Conservation (phyloP, 2,329 filamentous ascomycete genomes). For the Parastagonospora avenae region DNA sequence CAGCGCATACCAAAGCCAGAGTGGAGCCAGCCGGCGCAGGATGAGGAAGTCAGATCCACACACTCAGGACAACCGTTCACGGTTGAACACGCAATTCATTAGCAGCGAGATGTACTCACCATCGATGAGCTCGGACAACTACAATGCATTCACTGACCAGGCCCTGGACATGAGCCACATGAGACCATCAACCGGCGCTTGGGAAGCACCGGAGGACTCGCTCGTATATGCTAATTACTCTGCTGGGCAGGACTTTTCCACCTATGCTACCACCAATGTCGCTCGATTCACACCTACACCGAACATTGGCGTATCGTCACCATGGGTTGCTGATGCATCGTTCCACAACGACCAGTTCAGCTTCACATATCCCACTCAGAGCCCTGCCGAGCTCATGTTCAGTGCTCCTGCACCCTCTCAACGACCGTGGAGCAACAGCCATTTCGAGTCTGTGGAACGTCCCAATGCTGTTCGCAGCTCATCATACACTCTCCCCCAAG, state of each 20-base stretch:
- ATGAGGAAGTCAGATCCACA: constrained; percentile 32
- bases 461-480: constrained; percentile 28
- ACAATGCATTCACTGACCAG: constrained; percentile 36
- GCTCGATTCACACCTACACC: constrained; percentile 28
- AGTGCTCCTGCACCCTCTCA: constrained; percentile 20
- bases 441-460: constrained; percentile 27
- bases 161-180: constrained; percentile 43
- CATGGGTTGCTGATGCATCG: constrained; percentile 34
- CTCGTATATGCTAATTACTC: constrained; percentile 46
- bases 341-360: constrained; percentile 33
- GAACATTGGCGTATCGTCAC: constrained; percentile 21
- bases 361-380: constrained; percentile 31
- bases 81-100: constrained; percentile 37
- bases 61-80: constrained; percentile 37
- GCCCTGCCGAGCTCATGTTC: constrained; percentile 32
- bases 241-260: constrained; percentile 43
- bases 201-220: constrained; percentile 38
- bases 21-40: constrained; percentile 42
- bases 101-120: constrained; percentile 44
- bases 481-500: constrained; percentile 31
- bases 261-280: constrained; percentile 32
- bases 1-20: constrained; percentile 49
- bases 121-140: constrained; percentile 43
- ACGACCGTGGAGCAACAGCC: constrained; percentile 25
- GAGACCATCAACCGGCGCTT: constrained; percentile 35